Evolutionary conservation across 768 basidiomycete genomes (phyloP), one percentile per base, ranked within the genome.

Genomic region (Amanita exitialis): DNA sequence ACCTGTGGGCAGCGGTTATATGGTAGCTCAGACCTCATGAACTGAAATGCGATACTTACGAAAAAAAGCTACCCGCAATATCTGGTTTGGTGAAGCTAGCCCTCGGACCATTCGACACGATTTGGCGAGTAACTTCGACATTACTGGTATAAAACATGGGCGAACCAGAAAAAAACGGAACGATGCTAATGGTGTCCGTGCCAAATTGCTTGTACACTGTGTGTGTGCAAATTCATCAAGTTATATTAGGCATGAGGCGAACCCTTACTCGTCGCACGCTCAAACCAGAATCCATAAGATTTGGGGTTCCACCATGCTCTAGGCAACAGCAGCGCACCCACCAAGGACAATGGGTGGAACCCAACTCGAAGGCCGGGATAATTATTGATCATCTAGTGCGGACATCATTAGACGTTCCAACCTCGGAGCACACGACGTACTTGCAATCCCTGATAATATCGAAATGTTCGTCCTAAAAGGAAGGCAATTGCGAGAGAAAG

Each of bases 81-180:
- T 61, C 56, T 2, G 74, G 70, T 54, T 78, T 78, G 38, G 67
- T 48, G 43, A 71, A 76, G 44, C 57, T 65, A 0, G 64, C 63
- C 44, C 68, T 71, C 30, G 68, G 65, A 1, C 68, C 68, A 3
- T 73, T 74, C 1, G 56, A 60, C 5, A 63, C 58, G 15, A 76
- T 66, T 59, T 77, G 76, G 6, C 74, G 66, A 9, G 66, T 69
- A 4, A 77, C 68, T 37, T 77, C 73, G 18, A 78, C 52, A 51
- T 75, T 77, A 13, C 70, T 64, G 2, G 73, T 73, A 54, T 69
- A 73, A 20, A 76, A 58, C 0, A 58, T 58, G 1, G 73, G 62
- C 4, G 53, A 49, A 0, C 75, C 75, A 0, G 57, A 52, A 0
- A 77, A 20, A 45, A 69, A 70, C 0, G 73, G 65, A 0, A 74